A percentile compares a stretch with the other conserved stretches of the same genome.
phyloP scores from a whole-genome alignment of 441 rosid genomes.

The Brassica balearica region DNA sequence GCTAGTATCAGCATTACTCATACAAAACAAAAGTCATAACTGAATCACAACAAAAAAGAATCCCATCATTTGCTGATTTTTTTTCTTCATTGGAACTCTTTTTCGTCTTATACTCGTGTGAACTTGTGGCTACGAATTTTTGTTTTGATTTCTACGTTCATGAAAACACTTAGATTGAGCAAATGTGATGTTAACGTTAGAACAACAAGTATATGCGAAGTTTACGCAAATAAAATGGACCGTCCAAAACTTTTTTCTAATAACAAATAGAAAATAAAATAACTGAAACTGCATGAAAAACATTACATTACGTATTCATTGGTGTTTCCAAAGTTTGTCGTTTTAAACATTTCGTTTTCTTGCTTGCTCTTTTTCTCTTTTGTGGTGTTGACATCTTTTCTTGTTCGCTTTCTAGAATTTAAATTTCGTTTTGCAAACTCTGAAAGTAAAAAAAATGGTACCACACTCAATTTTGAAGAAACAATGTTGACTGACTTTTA shows the following conservation, averaged over 20 bases:
- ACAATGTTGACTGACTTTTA: constrained; percentile 32
- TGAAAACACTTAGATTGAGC: constrained; percentile 28
- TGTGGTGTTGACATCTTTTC: constrained; percentile 12
- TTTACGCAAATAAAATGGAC: constrained; percentile 42
- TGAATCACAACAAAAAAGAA: constrained; percentile 12
- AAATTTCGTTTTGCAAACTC: not conserved
- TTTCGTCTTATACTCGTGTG: constrained; percentile 19
- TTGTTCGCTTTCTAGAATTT: not conserved
- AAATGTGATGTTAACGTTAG: constrained; percentile 40
- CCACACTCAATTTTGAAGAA: constrained; percentile 30
- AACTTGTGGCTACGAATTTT: constrained; percentile 37
- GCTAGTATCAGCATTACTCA: constrained; percentile 11
- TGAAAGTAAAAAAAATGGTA: constrained; percentile 13
- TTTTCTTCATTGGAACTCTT: constrained; percentile 26
- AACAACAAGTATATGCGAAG: constrained; percentile 21
- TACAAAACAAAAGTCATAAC: constrained; percentile 21
- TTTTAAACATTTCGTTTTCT: constrained; percentile 38
- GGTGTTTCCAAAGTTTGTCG: constrained; percentile 25
- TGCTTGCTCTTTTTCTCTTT: constrained; percentile 29
- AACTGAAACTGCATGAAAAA: constrained; percentile 34
- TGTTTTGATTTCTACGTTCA: not conserved
- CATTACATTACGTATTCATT: constrained; percentile 24
- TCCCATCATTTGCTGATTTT: constrained; percentile 36
- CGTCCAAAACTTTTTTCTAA: constrained; percentile 24
- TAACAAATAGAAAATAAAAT: not conserved